Percentiles rank a stretch among this genome's conserved stretches.
These are phyloP conservation scores for Coemansia reversa DNA, from an alignment of 192 early-diverging fungal species.

Conservation along the genomic window DNA sequence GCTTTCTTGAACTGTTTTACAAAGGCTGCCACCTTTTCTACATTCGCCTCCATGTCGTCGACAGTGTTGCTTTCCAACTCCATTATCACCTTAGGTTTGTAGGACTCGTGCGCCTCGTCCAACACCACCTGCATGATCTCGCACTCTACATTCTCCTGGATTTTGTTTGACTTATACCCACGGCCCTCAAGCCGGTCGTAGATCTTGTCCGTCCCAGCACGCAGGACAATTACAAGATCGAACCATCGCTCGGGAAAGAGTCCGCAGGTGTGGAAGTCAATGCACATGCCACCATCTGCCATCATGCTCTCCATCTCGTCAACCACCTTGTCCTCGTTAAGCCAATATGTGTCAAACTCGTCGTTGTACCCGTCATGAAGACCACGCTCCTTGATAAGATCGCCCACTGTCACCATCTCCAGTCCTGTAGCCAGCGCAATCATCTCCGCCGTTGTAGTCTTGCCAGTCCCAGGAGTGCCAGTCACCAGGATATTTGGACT, in stretches of 20 bases:
- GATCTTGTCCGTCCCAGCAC: constrained; percentile 73
- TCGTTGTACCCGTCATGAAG: constrained; percentile 84
- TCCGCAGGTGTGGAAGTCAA: constrained; percentile 94
- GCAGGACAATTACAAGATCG: constrained; percentile 90
- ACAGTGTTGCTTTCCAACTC: constrained; percentile 78
- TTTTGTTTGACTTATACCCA: constrained; percentile 79
- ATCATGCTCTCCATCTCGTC: constrained; percentile 90
- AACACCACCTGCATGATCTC: constrained; percentile 97
- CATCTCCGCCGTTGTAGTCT: constrained; percentile 78
- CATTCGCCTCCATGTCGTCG: constrained; percentile 91
- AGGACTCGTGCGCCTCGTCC: constrained; percentile 85
- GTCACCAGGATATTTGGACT: constrained; percentile 81
- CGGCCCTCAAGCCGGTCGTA: constrained; percentile 79
- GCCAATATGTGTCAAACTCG: constrained; percentile 82
- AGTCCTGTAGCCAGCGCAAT: constrained; percentile 69
- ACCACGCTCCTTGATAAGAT: constrained; percentile 80
- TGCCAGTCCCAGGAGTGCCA: constrained; percentile 84
- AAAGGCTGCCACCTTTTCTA: constrained; percentile 72
- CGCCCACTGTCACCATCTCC: constrained; percentile 80
- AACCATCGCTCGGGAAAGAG: constrained; percentile 99
- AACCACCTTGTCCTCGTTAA: constrained; percentile 93
- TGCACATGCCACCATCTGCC: constrained; percentile 77
- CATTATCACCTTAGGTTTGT: constrained; percentile 74
- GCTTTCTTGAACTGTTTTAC: constrained; percentile 52
- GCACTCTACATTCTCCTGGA: constrained; percentile 91